A percentile compares a stretch with the other conserved stretches of the same genome.
These are phyloP conservation scores for Monilinia fructicola DNA, from an alignment of 2,329 filamentous ascomycete species.

Conservation along the genomic window DNA sequence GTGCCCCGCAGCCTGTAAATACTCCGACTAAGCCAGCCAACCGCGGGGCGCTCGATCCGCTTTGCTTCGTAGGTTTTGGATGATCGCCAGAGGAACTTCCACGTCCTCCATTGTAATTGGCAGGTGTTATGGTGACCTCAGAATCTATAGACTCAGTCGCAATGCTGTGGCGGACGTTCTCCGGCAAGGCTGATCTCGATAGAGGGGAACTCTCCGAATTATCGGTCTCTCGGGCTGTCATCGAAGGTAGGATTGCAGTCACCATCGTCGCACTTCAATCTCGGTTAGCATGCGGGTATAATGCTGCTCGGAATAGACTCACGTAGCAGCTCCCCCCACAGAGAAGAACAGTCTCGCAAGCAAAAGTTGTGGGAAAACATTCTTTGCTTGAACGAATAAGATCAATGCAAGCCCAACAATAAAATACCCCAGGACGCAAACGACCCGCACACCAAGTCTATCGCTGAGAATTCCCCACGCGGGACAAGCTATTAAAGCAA, in stretches of 20 bases:
- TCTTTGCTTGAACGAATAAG: constrained; percentile 79
- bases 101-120: constrained; percentile 45
- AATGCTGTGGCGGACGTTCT: constrained; percentile 52
- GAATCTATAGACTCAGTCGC: constrained; percentile 69
- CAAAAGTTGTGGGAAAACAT: constrained; percentile 86
- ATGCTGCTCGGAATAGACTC: constrained; percentile 38
- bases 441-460: constrained; percentile 70
- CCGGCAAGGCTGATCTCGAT: constrained; percentile 27
- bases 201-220: constrained; percentile 30
- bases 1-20: constrained; percentile 87
- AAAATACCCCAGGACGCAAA: constrained; percentile 74
- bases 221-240: constrained; percentile 49
- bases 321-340: constrained; percentile 85
- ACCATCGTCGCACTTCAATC: constrained; percentile 79
- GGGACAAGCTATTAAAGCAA: constrained; percentile 78
- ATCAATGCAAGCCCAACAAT: constrained; percentile 77
- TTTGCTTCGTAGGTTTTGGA: constrained; percentile 26
- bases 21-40: constrained; percentile 89
- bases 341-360: constrained; percentile 85
- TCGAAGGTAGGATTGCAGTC: constrained; percentile 81
- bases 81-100: constrained; percentile 22
- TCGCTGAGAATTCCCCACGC: constrained; percentile 78
- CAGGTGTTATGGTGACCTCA: constrained; percentile 72
- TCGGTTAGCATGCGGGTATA: constrained; percentile 22
- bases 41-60: constrained; percentile 52